A percentile compares a stretch with the other conserved stretches of the same genome.
These are phyloP conservation scores for Naematelia aurantialba DNA, from an alignment of 768 basidiomycete species.

Conservation along the genomic window DNA sequence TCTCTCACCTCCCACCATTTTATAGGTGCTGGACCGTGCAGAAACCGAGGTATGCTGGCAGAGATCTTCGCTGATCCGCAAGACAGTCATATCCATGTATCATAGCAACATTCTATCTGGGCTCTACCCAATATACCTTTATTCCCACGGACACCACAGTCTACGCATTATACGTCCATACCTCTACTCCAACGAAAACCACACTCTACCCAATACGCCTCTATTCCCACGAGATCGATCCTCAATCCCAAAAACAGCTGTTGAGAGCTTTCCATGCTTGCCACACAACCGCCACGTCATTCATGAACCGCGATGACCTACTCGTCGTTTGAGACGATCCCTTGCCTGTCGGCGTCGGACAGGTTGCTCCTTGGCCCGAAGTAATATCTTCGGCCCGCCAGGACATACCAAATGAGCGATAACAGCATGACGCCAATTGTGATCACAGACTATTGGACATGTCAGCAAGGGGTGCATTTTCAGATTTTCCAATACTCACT, in stretches of 20 bases:
- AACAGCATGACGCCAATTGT: constrained; percentile 22
- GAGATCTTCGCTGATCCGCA: no score
- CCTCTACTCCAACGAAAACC: no score
- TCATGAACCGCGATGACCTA: neutral
- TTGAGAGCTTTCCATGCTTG: neutral
- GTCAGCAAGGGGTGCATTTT: neutral
- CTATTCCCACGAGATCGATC: neutral
- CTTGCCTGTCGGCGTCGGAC: neutral
- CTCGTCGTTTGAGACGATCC: neutral
- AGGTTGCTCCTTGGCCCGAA: constrained; percentile 20
- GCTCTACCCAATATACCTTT: no score
- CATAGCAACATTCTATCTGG: no score
- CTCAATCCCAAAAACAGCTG: neutral
- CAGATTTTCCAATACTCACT: no score
- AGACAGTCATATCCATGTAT: no score
- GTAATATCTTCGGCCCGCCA: constrained; percentile 17
- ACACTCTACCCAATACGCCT: neutral
- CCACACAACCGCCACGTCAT: neutral
- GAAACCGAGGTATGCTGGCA: no score
- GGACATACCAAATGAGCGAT: constrained; percentile 23
- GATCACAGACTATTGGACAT: constrained; percentile 14
- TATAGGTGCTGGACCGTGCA: no score
- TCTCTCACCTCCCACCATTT: no score
- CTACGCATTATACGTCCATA: no score
- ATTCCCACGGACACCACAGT: no score